A percentile compares a stretch with the other conserved stretches of the same genome.
Evolutionary conservation across 352 stramenopile species (phyloP).

Genomic region (Phytophthora macrochlamydospora): DNA sequence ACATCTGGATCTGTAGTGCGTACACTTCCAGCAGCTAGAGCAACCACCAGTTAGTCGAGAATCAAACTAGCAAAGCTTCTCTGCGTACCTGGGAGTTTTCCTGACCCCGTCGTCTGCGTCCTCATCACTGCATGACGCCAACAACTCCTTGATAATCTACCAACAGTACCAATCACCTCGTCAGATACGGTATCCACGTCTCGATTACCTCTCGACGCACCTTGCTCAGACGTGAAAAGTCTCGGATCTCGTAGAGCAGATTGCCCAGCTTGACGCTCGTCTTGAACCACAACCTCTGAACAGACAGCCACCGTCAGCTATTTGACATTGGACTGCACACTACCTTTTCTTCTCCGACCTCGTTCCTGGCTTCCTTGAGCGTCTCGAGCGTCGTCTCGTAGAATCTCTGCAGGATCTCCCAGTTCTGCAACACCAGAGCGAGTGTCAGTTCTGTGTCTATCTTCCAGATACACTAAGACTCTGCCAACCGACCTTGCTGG

Average conservation of each 20-base stretch:
- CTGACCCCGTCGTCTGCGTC: slow-evolving; percentile 86
- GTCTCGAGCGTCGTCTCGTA: slow-evolving; percentile 89
- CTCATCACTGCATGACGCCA: slow-evolving; percentile 85
- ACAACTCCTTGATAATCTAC: slow-evolving; percentile 86
- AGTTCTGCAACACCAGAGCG: slow-evolving; percentile 47
- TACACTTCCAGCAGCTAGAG: slow-evolving; percentile 92
- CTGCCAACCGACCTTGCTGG: slow-evolving; percentile 55
- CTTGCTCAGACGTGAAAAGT: slow-evolving; percentile 76
- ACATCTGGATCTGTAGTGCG: slow-evolving; percentile 93
- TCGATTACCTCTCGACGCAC: slow-evolving; percentile 16
- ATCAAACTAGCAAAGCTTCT: slow-evolving; percentile 19
- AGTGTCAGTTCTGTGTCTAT: neutral
- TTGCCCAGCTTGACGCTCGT: slow-evolving; percentile 96
- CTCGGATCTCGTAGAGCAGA: slow-evolving; percentile 86
- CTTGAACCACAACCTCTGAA: slow-evolving; percentile 94
- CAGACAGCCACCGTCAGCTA: neutral
- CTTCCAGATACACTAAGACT: neutral
- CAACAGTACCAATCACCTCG: neutral
- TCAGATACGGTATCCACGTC: neutral
- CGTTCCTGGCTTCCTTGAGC: slow-evolving; percentile 82
- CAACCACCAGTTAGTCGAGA: slow-evolving; percentile 4
- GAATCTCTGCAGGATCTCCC: slow-evolving; percentile 84
- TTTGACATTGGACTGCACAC: neutral
- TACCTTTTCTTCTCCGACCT: slow-evolving; percentile 29
- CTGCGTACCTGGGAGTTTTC: slow-evolving; percentile 75